Evolutionary conservation across 345 rosid genomes (phyloP), one percentile per base, ranked within the genome.

Genomic region (Corchorus capsularis): DNA sequence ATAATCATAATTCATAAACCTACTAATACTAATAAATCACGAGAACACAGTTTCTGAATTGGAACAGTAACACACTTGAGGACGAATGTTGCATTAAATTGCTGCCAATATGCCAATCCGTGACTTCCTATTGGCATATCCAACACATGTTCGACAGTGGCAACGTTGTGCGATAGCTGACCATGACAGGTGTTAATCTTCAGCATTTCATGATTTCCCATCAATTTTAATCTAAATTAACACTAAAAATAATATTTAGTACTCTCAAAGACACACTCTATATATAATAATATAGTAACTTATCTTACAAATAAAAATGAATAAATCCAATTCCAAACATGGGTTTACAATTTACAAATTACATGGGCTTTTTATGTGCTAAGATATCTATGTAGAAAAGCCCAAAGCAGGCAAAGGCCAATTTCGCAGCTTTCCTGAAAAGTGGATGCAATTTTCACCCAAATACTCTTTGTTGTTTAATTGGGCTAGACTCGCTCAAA

Each of bases 51-150:
- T 39, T 16, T 55, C 19, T n/a, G 20, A 13, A 27, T 27, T 27
- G 27, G 27, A 27, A 27, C 27, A 27, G 27, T 27, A 27, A 27
- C 27, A 17, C 61, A 53, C 61, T 37, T 17, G 60, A 69, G 61
- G 46, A 52, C 17, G 60, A 45, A 66, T 43, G 8, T 3, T 4
- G 54, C 54, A 19, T 65, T 65, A 45, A 45, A 65, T 37, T 64
- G 15, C 49, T n/a, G 41, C 13, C 41, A 8, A 49, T 2, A 6
- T 46, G 60, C 32, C 22, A 34, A 53, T 52, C 73, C 73, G 73
- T 69, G 73, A 69, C 69, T 52, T 34, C 14, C 27, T 27, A 52
- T 52, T 52, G 73, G 73, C 17, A 27, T 49, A 27, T 50, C 22
- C 43, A 27, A 39, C 68, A 37, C 68, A 63, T 37, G 22, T n/a